Conservation (phyloP, 2,329 filamentous ascomycete genomes). For the Apiospora koreana region DNA sequence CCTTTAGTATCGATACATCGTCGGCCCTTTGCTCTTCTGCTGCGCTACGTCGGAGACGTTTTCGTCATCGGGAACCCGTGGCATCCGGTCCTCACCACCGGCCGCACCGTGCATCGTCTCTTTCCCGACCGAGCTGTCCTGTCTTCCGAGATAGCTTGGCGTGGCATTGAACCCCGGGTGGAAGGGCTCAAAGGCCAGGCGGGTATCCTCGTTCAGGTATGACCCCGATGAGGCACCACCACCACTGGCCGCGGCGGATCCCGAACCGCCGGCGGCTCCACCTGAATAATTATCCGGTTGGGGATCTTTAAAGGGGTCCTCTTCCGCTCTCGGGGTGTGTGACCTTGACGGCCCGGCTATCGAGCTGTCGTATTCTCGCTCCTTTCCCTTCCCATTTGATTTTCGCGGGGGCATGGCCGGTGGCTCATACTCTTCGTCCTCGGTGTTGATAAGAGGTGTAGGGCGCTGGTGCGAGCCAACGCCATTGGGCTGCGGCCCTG, state of each 20-base stretch:
- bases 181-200: slow-evolving; percentile 34
- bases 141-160: slow-evolving; percentile 37
- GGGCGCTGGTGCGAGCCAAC: slow-evolving; percentile 11
- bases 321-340: slow-evolving; percentile 28
- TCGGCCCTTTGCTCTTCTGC: slow-evolving; percentile 20
- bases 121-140: slow-evolving; percentile 43
- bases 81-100: not conserved
- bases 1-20: slow-evolving; percentile 19
- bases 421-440: slow-evolving; percentile 25
- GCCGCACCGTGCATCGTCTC: slow-evolving; percentile 42
- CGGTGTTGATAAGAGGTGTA: slow-evolving; percentile 2
- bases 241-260: slow-evolving; percentile 19
- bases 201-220: slow-evolving; percentile 26
- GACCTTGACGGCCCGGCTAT: slow-evolving; percentile 31
- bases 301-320: slow-evolving; percentile 38
- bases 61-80: slow-evolving; percentile 11
- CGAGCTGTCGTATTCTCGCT: slow-evolving; percentile 24
- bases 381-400: slow-evolving; percentile 34
- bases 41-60: slow-evolving; percentile 16
- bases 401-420: slow-evolving; percentile 28
- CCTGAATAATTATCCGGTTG: slow-evolving; percentile 21
- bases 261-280: slow-evolving; percentile 21
- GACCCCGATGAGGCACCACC: slow-evolving; percentile 22
- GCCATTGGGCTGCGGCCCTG: slow-evolving; percentile 12
- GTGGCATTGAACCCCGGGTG: slow-evolving; percentile 36